Evolutionary conservation across 1,284 basidiomycete species (phyloP).

Genomic region (Marasmius oreades): DNA sequence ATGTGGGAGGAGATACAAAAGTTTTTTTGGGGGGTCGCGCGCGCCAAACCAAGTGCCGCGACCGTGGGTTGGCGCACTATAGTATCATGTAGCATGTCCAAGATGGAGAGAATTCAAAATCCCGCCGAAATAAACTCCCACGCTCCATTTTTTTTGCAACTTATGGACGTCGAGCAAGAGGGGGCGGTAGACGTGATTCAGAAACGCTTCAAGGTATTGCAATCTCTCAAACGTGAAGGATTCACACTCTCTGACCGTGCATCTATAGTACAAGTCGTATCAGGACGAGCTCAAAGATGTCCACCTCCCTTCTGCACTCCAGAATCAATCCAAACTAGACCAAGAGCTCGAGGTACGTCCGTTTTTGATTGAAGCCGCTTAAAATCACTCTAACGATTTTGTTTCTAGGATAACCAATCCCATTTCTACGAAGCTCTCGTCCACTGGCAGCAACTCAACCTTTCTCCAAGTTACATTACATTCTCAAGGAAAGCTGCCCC

Average conservation of each 20-base stretch:
- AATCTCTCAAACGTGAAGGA: not conserved
- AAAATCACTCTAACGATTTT: no score
- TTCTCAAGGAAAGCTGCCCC: conserved; percentile 61
- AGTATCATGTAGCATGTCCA: no score
- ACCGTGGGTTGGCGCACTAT: no score
- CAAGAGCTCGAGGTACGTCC: conserved; percentile 54
- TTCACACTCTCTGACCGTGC: not conserved
- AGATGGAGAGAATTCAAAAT: no score
- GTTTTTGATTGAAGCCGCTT: conserved; percentile 6
- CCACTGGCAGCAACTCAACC: conserved; percentile 77
- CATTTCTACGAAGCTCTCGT: conserved; percentile 68
- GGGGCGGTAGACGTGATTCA: not conserved
- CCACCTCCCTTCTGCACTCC: conserved; percentile 64
- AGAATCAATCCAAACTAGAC: conserved; percentile 30
- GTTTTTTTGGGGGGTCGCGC: no score
- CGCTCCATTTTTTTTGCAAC: no score
- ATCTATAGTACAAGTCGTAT: conserved; percentile 69
- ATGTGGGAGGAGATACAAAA: no score
- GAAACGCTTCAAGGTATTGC: conserved; percentile 12
- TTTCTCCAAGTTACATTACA: conserved; percentile 71
- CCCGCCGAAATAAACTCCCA: no score
- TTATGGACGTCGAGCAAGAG: not conserved
- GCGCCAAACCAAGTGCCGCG: no score
- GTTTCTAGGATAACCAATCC: conserved; percentile 62
- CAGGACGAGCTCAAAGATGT: conserved; percentile 63